Conservation (phyloP, 2,329 filamentous ascomycete genomes). For the Curvularia sp. region DNA sequence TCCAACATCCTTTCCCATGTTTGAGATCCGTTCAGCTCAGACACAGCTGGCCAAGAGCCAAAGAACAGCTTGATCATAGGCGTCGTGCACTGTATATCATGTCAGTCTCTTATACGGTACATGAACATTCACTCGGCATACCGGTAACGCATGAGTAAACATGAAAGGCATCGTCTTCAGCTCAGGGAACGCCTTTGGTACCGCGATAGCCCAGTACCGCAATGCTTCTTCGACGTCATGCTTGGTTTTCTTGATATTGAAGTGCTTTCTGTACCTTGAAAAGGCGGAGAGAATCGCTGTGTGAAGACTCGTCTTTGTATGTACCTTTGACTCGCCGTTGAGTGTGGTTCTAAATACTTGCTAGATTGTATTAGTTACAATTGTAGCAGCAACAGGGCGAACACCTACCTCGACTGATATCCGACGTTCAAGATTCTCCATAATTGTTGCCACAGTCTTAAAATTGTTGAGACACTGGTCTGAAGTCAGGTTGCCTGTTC, state of each 20-base stretch:
- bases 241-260: neutral
- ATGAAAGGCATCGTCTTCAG: conserved; percentile 14
- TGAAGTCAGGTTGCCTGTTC: neutral
- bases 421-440: conserved; percentile 2
- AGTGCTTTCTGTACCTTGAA: neutral
- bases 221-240: conserved; percentile 18
- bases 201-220: conserved; percentile 18
- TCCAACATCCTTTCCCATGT: neutral
- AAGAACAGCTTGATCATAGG: neutral
- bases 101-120: neutral
- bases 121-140: conserved; percentile 1
- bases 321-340: neutral
- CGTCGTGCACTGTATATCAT: neutral
- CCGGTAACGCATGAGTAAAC: conserved; percentile 22
- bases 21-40: neutral
- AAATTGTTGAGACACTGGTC: neutral
- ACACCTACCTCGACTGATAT: neutral
- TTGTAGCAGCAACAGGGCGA: too few species aligned
- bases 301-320: neutral
- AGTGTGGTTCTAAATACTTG: neutral
- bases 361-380: neutral
- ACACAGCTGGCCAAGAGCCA: neutral
- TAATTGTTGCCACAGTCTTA: conserved; percentile 3
- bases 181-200: conserved; percentile 13
- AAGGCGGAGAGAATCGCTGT: neutral